Evolutionary conservation across 2,329 filamentous ascomycete species (phyloP), one percentile per base, ranked within the genome.

Genomic region (Pseudogymnoascus sp.): DNA sequence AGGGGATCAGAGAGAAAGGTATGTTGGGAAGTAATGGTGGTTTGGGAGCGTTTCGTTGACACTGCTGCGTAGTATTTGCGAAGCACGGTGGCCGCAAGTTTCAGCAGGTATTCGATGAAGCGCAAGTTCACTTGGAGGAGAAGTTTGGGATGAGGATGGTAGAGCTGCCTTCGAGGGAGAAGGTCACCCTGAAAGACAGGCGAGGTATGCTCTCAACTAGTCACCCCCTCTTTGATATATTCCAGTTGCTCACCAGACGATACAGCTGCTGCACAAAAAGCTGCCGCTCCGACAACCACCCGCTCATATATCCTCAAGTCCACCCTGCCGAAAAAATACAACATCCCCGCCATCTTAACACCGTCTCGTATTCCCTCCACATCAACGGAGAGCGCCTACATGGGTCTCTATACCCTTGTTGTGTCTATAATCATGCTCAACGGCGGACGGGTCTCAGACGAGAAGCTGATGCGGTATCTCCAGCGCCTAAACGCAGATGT

Each of bases 81-180:
- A 77, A 82, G 15, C 81, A 86, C 52, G 82, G 87, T 7, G 77
- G 84, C 5, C 80, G 85, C 36, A 37, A 8, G 33, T 97, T 97
- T 73, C 92, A 86, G 71, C 73, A 76, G 10, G 85, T 97, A 3
- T 97, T 96, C 70, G 82, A 83, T 0, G 78, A 82, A 40, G 90
- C 93, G 42, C 93, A 99, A 73, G 75, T 78, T 35, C 83, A 89
- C 67, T 77, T 99, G 37, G 79, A 81, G 58, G 76, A 77, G 1
- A 81, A 87, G 1, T 97, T 96, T 75, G 94, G 94, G n/a, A 96
- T 97, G 92, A 83, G 92, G 72, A 83, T 99, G 80, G 80, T 85
- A 3, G 92, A 97, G 75, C 79, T 97, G 59, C 92, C 94, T 0
- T 79, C 82, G 1, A 84, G 83, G 69, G 93, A 97, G 70, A 95